phyloP scores from a whole-genome alignment of 139 green algal genomes.

The Eudorina sp. region DNA sequence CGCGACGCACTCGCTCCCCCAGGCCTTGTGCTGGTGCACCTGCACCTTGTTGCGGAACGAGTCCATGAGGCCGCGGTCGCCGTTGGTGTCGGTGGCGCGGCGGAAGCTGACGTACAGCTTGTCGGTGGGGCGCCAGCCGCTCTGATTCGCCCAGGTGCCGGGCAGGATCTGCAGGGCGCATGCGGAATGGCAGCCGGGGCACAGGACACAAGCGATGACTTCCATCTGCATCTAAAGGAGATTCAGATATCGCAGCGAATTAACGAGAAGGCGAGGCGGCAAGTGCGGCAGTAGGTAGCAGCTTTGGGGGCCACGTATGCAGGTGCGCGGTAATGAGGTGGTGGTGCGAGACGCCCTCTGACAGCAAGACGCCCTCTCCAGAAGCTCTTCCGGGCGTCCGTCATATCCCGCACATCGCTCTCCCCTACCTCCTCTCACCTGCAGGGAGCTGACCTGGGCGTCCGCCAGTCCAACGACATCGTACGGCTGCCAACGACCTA shows the following conservation, averaged over 20 bases:
- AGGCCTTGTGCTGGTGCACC: background rate
- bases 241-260: too few species aligned
- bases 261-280: too few species aligned
- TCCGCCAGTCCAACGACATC: background rate
- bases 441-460: background rate
- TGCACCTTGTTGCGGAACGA: constrained; percentile 5
- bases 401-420: too few species aligned
- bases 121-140: background rate
- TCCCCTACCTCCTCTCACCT: background rate
- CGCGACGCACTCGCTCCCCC: background rate
- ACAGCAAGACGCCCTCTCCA: too few species aligned
- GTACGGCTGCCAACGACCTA: background rate
- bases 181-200: too few species aligned
- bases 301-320: too few species aligned
- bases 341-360: too few species aligned
- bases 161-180: constrained; percentile 1
- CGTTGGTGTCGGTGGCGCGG: background rate
- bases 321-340: too few species aligned
- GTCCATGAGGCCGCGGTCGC: background rate
- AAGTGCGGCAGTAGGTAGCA: too few species aligned
- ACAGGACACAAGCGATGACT: too few species aligned
- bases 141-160: background rate
- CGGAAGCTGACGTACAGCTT: constrained; percentile 15
- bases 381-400: too few species aligned
- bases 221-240: too few species aligned